These are phyloP conservation scores for Cerioporus squamosus DNA, from an alignment of 1,284 basidiomycete species.

Conservation along the genomic window DNA sequence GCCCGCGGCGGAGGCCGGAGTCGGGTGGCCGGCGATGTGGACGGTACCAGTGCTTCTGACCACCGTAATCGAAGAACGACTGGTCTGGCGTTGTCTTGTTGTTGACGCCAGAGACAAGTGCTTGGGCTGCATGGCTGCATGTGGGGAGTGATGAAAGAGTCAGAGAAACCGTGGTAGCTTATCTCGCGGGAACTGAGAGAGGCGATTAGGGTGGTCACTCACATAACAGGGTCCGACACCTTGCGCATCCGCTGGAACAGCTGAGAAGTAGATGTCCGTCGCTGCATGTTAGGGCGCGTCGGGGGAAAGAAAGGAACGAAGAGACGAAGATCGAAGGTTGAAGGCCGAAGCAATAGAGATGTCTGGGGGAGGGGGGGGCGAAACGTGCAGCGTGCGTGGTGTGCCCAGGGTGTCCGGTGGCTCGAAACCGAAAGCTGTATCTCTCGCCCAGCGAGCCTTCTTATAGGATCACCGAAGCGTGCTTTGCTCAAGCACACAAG, in stretches of 20 bases:
- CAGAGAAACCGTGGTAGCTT: background rate
- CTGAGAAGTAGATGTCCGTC: constrained; percentile 1
- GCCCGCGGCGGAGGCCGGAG: background rate
- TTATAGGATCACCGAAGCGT: background rate
- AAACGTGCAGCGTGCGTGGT: constrained; percentile 1
- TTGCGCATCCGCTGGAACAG: constrained; percentile 15
- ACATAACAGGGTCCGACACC: constrained; percentile 16
- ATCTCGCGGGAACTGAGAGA: background rate
- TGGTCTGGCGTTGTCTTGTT: background rate
- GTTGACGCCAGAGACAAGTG: background rate
- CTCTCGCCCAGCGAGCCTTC: background rate
- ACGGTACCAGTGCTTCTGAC: constrained; percentile 3
- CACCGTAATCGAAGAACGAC: constrained; percentile 17
- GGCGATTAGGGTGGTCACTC: background rate
- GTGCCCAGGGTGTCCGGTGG: background rate
- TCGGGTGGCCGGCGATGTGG: background rate
- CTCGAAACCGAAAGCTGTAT: background rate
- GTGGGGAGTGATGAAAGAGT: background rate
- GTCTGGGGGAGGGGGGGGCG: background rate
- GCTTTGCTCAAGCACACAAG: background rate
- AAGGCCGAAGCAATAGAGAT: background rate
- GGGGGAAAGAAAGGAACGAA: background rate
- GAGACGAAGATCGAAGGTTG: background rate
- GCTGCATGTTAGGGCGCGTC: constrained; percentile 14
- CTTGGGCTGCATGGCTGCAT: too few species aligned